Conservation (phyloP, 169 alveolate species). For the Eimeria maxima region DNA sequence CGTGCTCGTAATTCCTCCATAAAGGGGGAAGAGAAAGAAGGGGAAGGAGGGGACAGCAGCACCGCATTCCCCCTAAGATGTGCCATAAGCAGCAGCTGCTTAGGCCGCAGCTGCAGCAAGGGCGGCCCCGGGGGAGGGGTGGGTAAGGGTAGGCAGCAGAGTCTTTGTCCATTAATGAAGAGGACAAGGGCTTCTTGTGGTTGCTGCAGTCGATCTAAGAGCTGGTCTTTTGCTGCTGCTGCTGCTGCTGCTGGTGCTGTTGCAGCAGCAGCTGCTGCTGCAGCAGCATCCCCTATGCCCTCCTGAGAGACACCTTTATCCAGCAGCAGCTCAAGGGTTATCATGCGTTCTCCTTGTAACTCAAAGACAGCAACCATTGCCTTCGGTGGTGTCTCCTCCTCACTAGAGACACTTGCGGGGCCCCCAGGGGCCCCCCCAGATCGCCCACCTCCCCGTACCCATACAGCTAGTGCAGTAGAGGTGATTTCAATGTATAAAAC, state of each 20-base stretch:
- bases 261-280: neutral
- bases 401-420: neutral
- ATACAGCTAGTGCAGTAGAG: neutral
- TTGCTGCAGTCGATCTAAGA: constrained; percentile 10
- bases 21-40: neutral
- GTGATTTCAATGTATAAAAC: neutral
- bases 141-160: constrained; percentile 39
- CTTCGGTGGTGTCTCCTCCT: neutral
- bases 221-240: constrained; percentile 20
- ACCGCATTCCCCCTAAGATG: constrained; percentile 1
- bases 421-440: constrained; percentile 4
- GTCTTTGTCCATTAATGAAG: neutral
- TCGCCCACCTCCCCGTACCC: constrained; percentile 38
- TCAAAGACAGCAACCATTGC: constrained; percentile 37
- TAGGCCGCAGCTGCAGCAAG: neutral
- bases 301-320: neutral
- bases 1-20: neutral
- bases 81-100: constrained; percentile 34
- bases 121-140: neutral
- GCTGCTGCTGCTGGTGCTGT: neutral
- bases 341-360: neutral
- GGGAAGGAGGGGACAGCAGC: constrained; percentile 17
- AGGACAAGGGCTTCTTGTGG: constrained; percentile 4
- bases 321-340: constrained; percentile 16
- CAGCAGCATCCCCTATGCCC: too few species aligned